Percentiles rank a stretch among this genome's conserved stretches.
These are phyloP conservation scores for Capsella bursapastoris DNA, from an alignment of 345 rosid genomes.

Conservation along the genomic window DNA sequence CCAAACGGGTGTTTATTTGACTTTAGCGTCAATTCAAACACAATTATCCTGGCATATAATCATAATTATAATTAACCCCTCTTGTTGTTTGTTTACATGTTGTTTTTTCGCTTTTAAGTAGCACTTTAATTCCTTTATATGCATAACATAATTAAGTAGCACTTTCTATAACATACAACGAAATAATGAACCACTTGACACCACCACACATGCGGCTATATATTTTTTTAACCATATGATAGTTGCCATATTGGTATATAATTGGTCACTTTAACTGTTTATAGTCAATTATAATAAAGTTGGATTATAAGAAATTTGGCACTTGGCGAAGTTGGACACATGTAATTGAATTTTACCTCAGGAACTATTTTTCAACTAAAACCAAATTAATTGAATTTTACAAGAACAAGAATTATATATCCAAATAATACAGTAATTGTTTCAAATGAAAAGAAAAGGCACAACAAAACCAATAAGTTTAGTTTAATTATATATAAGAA, in stretches of 20 bases:
- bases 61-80: conserved; percentile 1
- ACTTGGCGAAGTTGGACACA: conserved; percentile 12
- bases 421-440: not conserved
- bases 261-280: conserved; percentile 30
- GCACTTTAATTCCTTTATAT: conserved; percentile 11
- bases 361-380: not conserved
- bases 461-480: not conserved
- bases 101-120: conserved; percentile 2
- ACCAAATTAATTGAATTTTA: not conserved
- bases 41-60: conserved; percentile 26
- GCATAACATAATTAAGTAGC: not conserved
- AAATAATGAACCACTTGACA: conserved; percentile 33
- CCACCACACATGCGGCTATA: conserved; percentile 19
- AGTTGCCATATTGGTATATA: conserved; percentile 16
- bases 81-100: conserved; percentile 10
- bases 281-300: conserved; percentile 20
- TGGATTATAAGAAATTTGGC: not conserved
- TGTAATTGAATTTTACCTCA: not conserved
- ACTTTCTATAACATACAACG: conserved; percentile 4
- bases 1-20: not conserved
- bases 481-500: not conserved
- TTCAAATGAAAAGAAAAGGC: not conserved
- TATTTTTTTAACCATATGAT: conserved; percentile 4
- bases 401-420: not conserved
- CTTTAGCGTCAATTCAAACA: conserved; percentile 25